Conservation (phyloP, 1,139 yeast genomes). For the Hyphopichia fennica region DNA sequence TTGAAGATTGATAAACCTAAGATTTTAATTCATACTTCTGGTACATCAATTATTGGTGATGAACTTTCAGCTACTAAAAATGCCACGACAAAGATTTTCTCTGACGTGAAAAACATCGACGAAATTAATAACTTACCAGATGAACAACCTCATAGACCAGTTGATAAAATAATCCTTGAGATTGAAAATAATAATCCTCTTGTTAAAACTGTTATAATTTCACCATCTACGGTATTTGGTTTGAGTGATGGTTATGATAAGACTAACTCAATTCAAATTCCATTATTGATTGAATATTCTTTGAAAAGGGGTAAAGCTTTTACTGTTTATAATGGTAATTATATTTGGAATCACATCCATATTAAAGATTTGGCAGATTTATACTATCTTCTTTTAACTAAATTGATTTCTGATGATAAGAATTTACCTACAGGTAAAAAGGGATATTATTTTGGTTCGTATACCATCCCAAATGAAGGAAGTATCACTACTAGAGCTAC, state of each 20-base stretch:
- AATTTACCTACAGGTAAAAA: constrained; percentile 27
- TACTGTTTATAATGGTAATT: constrained; percentile 30
- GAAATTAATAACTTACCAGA: constrained; percentile 28
- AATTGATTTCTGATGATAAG: constrained; percentile 16
- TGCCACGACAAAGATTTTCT: constrained; percentile 23
- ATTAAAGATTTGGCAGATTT: constrained; percentile 36
- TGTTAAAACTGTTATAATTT: constrained; percentile 21
- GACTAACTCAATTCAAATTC: constrained; percentile 33
- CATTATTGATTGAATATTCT: constrained; percentile 21
- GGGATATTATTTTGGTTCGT: constrained; percentile 40
- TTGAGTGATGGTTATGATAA: constrained; percentile 33
- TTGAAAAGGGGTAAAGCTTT: constrained; percentile 25
- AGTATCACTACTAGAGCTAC: constrained; percentile 17
- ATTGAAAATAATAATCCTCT: constrained; percentile 22
- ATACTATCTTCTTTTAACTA: constrained; percentile 24
- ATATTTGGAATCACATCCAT: constrained; percentile 39
- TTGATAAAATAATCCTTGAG: constrained; percentile 32
- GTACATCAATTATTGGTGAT: constrained; percentile 28
- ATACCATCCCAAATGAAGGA: constrained; percentile 13
- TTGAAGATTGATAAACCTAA: constrained; percentile 19
- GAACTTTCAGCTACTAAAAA: constrained; percentile 17
- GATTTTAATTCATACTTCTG: constrained; percentile 39
- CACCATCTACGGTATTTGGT: constrained; percentile 26
- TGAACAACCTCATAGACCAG: constrained; percentile 37
- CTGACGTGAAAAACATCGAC: constrained; percentile 29